Evolutionary conservation across 768 basidiomycete genomes (phyloP), one percentile per base, ranked within the genome.

Genomic region (Suillus ampliporus): DNA sequence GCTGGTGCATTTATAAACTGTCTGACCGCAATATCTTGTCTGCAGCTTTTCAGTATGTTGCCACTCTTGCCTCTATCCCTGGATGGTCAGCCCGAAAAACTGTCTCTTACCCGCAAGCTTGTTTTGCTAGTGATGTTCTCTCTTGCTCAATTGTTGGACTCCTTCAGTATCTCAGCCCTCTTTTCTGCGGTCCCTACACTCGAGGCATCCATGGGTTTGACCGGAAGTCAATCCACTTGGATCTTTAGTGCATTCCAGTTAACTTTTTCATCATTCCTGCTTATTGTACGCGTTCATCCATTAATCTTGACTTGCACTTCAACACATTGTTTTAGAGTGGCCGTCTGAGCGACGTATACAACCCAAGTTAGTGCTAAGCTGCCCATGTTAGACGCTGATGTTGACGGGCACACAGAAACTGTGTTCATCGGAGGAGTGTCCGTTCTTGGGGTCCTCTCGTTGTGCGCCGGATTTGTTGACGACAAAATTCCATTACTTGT

Each of bases 401-500:
- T 11, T 41, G 23, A 48, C 14, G 44, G 14, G 21, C 15, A 17
- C 56, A 54, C 26, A 80, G 79, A 81, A 69, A 74, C 66, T 46
- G 71, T 76, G 44, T 85, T 85, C 67, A 64, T 82, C 40, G 54
- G 58, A 0, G 84, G 86, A 14, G 69, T 81, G 26, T 58, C 69
- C 23, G 62, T 64, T 5, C 72, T 87, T 13, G 83, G 83, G 3
- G 57, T 82, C 34, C 70, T 84, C 26, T 78, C 81, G 14, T 63
- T 86, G 17, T 75, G 76, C 26, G 76, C 75, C 23, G 84, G 84
- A n/a, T 86, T 87, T 63, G 73, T 76, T 31, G 63, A 73, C 21
- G 74, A 78, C 68, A 81, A 83, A 65, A 79, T 85, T 57, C 76
- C 74, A 0, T 74, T 88, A 48, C 74, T 86, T 38, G 75, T 85